A percentile compares a stretch with the other conserved stretches of the same genome.
These are phyloP conservation scores for Botrytis squamosa DNA, from an alignment of 2,329 filamentous ascomycete genomes.

Conservation along the genomic window DNA sequence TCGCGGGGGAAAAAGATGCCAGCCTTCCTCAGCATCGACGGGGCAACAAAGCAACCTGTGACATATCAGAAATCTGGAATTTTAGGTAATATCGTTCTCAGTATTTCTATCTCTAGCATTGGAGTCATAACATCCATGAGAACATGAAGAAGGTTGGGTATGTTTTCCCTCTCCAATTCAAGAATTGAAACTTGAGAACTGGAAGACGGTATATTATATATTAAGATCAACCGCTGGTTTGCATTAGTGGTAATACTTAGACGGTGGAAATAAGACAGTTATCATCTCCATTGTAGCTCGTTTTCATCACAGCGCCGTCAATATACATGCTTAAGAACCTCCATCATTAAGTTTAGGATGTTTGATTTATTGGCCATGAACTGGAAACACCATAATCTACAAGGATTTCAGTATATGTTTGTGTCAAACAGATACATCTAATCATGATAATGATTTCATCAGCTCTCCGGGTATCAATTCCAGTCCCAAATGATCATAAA, in stretches of 20 bases:
- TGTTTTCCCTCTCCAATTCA: neutral
- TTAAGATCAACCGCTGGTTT: neutral
- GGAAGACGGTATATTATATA: too few relatives aligned
- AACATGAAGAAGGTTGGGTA: neutral
- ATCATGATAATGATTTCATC: neutral
- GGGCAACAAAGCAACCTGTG: neutral
- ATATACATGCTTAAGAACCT: neutral
- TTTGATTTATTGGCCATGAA: neutral
- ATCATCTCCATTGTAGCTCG: neutral
- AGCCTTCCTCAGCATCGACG: neutral
- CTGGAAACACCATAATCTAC: neutral
- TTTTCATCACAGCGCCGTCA: neutral
- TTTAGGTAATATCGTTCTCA: neutral
- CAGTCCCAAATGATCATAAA: neutral
- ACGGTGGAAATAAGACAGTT: neutral
- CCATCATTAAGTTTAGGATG: neutral
- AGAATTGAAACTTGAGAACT: neutral
- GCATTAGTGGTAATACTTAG: too few relatives aligned
- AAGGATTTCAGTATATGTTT: neutral
- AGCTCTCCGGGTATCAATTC: neutral
- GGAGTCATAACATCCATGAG: neutral
- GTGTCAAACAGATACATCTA: too few relatives aligned
- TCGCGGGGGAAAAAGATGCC: too few relatives aligned
- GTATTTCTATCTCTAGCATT: neutral
- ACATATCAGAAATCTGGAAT: fast-evolving